Evolutionary conservation across 805 yeast genomes (phyloP), one percentile per base, ranked within the genome.

Genomic region (Clavispora asparagi): DNA sequence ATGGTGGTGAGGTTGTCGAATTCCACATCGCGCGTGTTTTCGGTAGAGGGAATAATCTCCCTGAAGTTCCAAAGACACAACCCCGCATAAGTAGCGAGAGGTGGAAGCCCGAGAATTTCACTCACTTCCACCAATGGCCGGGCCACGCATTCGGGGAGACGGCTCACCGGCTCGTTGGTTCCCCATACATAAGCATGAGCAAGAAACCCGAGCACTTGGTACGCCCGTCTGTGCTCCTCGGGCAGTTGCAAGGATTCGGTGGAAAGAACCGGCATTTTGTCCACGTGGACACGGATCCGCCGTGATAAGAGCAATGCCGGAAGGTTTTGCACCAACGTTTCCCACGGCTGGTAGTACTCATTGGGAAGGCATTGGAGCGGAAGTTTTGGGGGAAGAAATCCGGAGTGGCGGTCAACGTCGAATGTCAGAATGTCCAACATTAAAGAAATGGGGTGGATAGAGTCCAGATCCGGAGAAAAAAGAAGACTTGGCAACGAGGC

Each of bases 111-210:
- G 50, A 92, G 72, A 28, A 70, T 57, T 2, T 79, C 78, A 7
- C 86, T 68, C 0, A 81, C 78, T 40, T 65, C 67, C 2, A 86
- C 52, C 68, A 88, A 76, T 0, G 98, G 97, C 42, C 70, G 65
- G 1, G 96, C 84, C 19, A 91, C 58, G 50, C 78, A 80, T 41
- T 61, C 66, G 0, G 97, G 97, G 13, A 92, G 63, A 37, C 64
- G 70, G 49, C 85, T 83, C 11, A 67, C 63, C 14, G 95, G 85
- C 40, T 64, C 62, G 45, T 79, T 81, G 17, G 79, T 79, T 1
- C 88, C 85, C 98, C 98, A 91, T 23, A 91, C 82, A 60, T 91
- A 91, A 1, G 94, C 95, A 63, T 91, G 96, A 2, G 89, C 77
- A 39, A 92, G 63, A 58, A 90, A 91, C 11, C 92, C 83, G 27